Evolutionary conservation across 2,329 filamentous ascomycete species (phyloP), one percentile per base, ranked within the genome.

Genomic region (Diaporthe sp.): DNA sequence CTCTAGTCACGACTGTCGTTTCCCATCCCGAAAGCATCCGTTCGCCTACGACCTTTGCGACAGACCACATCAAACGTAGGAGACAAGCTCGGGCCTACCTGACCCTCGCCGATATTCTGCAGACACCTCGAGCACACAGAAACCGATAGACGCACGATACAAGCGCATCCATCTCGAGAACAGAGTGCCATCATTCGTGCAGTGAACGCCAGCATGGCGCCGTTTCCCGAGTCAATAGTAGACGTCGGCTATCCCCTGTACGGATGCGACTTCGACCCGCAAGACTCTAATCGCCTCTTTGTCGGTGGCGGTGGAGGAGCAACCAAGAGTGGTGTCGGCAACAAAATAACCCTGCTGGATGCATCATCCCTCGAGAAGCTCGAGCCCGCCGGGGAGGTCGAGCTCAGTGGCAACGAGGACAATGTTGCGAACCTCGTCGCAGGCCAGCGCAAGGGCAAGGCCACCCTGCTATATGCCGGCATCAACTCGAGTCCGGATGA

Each of bases 261-360:
- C 83, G 92, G 93, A 73, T 94, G 95, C 82, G 95, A 95, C 81
- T 98, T 97, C 83, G 95, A 97, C 81, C 94, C 93, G 69, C 89
- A 93, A 80, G 92, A 97, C 85, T 89, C 92, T 75, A 90, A 90
- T 77, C 92, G 92, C 77, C 87, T 98, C 33, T 86, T 98, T 12
- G 94, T 98, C 50, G 95, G 93, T 75, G 96, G 96, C 70, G 96
- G 96, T 76, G 96, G 96, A 77, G 96, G 96, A 68, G 92, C 94
- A 77, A 92, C 94, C 66, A 91, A 91, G 77, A 95, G 91, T 78
- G 95, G 95, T 58, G 94, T 98, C 30, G 92, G 92, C 73, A 98
- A 98, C 87, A 95, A 95, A 84, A 95, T 98, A 80, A 92, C 91
- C 40, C 86, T 95, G 19, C 88, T 97, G 77, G 92, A 96, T 82